Base-by-base conservation (phyloP, 2,329 filamentous ascomycete species). In the Ceratocystis smalleyi region DNA sequence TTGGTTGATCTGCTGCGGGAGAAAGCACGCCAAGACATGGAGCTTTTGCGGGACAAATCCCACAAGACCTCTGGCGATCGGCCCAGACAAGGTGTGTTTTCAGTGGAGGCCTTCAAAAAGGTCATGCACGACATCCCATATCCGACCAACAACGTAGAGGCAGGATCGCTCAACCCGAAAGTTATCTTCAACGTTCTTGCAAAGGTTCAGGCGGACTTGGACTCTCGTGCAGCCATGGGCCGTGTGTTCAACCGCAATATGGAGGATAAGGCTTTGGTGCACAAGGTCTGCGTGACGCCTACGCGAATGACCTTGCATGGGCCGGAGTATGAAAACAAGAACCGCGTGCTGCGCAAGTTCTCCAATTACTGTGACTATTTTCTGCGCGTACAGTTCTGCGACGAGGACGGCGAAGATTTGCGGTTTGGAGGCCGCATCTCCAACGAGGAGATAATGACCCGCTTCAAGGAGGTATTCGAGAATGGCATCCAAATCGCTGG, bases 271-370 rank as follows among this genome's bases (percentile, higher is more conserved):
- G 62, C 64, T 12, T 55, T 64, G 30, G 65, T 66, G 7, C 61
- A 64, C 27, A 64, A 64, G 24, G 80, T 78, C 10, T 73, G 75
- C 43, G 78, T 88, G 8, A 87, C 84, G 0, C 85, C 85, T 0
- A 79, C 81, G 0, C 77, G 81, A 1, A 75, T 82, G 22, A 77
- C 76, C 22, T 75, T 87, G 0, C 75, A 77, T 6, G 85, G 85
- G 0, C 85, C 85, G 0, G 83, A 86, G 61, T 75, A 81, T 0
- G 87, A 89, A 70, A 81, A 81, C 5, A 85, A 83, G 66, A 91
- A 91, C 69, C 78, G 86, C 3, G 82, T 91, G 2, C 74, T 91
- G 17, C 81, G 88, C n/a, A 82, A 82, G 67, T 89, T 84, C 67
- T 72, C 78, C 0, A 69, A 79, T 0, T 76, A 84, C 64, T 79